Evolutionary conservation across 2,329 filamentous ascomycete genomes (phyloP), one percentile per base, ranked within the genome.

Genomic region (Ampelomyces quisqualis): DNA sequence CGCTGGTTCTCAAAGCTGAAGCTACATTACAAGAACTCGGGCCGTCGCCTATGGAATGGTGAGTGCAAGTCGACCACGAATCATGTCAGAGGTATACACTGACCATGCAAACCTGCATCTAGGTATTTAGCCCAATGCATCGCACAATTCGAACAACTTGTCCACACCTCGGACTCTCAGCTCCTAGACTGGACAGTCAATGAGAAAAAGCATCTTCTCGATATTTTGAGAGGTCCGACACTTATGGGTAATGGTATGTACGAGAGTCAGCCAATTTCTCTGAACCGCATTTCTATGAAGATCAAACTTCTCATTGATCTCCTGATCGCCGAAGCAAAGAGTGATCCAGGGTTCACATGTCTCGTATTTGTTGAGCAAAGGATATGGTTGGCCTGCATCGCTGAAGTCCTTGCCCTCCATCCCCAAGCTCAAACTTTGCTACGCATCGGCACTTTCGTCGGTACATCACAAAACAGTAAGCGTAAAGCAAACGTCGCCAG

Each of bases 391-490:
- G 59, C 67, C 24, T 65, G 65, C n/a, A 55, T 77, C 8, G 62
- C 68, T 9, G 57, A 70, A 24, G 52, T 73, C 2, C 44, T 74
- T 1, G 53, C 56, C 7, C 36, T 45, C 4, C 62, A 70, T 29
- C 60, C 64, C 9, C 48, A 55, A 13, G 58, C 62, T 2, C 48
- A 33, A 42, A 51, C 67, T 18, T 48, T 59, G 8, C 70, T 74
- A 51, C 65, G 53, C 9, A 53, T 73, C 10, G 74, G 67, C 22
- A 74, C 74, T 3, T 81, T 82, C 40, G 70, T 82, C 7, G 81
- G 80, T 6, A 72, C 69, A 69, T 78, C 28, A 58, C 34, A 61
- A 17, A 68, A 61, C 21, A 57, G 61, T 9, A 69, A 67, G 14
- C 67, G 70, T n/a, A 73, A 73, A 43, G 56, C 68, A 22, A 70